Base-by-base conservation (phyloP, 371 early-diverging fungal genomes). In the Cokeromyces recurvatus region DNA sequence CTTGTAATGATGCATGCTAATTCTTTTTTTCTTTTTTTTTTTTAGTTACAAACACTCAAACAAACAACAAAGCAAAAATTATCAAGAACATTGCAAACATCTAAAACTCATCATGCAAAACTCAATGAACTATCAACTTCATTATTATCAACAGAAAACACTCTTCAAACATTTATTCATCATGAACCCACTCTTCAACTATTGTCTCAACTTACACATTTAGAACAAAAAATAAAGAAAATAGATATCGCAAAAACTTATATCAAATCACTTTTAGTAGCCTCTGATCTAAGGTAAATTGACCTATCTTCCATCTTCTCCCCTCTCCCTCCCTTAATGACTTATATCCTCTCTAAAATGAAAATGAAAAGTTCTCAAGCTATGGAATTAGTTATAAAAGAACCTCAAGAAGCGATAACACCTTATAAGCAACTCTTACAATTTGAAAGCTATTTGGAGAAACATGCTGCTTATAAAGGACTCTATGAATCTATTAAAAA, bases 401-500 rank as follows among this genome's bases (percentile, higher is more conserved):
- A 73, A 15, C 64, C 73, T 4, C 59, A 62, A 36, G 38, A 61
- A 17, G 70, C 78, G 0, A 58, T 77, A 1, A 45, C 38, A 1
- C 76, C 73, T 29, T 81, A 74, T 42, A 23, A 12, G 0, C 68
- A 74, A 29, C 63, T 81, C n/a, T 64, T 61, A 0, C 53, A 67
- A 23, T 50, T 79, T 11, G 57, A 64, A 3, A 38, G 40, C 20
- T 46, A 53, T 32, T 47, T 65, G 9, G 9, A 27, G 1, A 39
- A 48, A 7, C 49, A 59, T 15, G 15, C 46, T 21, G 11, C 49
- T 38, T 41, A 56, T n/a, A 46, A 47, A 7, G 59, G 55, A 6
- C 25, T 74, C 34, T 46, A 47, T 22, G 17, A 42, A 0, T 67
- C 67, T 42, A 29, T 75, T 14, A 42, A 46, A 9, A 48, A 57